Percentiles rank a stretch among this genome's conserved stretches.
Conservation (phyloP, 306 rosid species). For the Phaseolus lunatus region DNA sequence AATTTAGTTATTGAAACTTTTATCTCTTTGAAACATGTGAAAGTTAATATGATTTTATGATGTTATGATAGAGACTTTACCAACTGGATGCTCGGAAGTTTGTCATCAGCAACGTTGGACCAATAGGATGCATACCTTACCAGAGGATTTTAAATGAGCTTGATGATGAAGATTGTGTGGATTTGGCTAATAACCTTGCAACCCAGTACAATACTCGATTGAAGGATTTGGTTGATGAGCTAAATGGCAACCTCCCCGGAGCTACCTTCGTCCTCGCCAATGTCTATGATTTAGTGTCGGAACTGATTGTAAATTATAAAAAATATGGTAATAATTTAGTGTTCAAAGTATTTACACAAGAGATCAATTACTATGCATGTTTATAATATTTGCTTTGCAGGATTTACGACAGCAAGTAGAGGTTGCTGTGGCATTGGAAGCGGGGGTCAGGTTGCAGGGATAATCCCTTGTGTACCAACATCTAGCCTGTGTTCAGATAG, state of each 20-base stretch:
- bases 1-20: background rate
- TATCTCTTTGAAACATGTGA: background rate
- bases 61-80: constrained; percentile 62
- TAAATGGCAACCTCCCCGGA: constrained; percentile 68
- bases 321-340: constrained; percentile 56
- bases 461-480: constrained; percentile 82
- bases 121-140: constrained; percentile 89
- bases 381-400: constrained; percentile 41
- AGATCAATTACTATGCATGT: background rate
- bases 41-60: background rate
- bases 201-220: constrained; percentile 67
- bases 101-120: constrained; percentile 76
- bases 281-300: constrained; percentile 70
- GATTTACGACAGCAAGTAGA: constrained; percentile 64
- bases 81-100: constrained; percentile 74
- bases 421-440: constrained; percentile 82
- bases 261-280: constrained; percentile 71
- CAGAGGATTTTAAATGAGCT: constrained; percentile 76
- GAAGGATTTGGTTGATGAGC: constrained; percentile 67
- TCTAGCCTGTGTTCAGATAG: constrained; percentile 74
- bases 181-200: constrained; percentile 72
- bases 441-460: constrained; percentile 79
- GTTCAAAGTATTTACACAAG: too few relatives aligned
- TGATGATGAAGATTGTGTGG: constrained; percentile 60
- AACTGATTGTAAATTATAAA: constrained; percentile 59